Evolutionary conservation across 2,329 filamentous ascomycete species (phyloP).

Genomic region (Shiraia bambusicola): DNA sequence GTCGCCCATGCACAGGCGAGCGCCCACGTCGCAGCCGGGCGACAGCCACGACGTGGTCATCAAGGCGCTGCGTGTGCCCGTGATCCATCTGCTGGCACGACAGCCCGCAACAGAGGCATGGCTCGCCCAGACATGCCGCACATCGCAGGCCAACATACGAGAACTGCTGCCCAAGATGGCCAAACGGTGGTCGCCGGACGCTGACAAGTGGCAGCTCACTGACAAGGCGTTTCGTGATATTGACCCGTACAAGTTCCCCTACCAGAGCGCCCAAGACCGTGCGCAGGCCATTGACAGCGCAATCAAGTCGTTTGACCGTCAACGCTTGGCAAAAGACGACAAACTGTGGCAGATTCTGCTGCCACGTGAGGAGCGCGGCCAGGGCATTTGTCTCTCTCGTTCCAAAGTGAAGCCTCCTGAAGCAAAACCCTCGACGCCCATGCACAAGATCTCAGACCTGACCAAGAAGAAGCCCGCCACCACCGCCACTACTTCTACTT

Average conservation of each 20-base stretch:
- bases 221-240: constrained; percentile 63
- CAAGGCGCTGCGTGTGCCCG: constrained; percentile 47
- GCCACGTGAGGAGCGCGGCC: constrained; percentile 61
- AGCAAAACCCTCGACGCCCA: constrained; percentile 36
- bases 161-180: constrained; percentile 53
- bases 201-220: constrained; percentile 49
- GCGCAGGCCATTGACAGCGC: constrained; percentile 63
- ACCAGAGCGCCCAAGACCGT: constrained; percentile 57
- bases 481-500: no score
- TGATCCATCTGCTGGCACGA: constrained; percentile 57
- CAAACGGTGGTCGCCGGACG: constrained; percentile 51
- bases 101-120: constrained; percentile 33
- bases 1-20: constrained; percentile 37
- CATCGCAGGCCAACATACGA: constrained; percentile 29
- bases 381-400: constrained; percentile 62
- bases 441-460: constrained; percentile 44
- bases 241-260: constrained; percentile 63
- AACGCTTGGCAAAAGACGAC: constrained; percentile 60
- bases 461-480: constrained; percentile 47
- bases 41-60: constrained; percentile 35
- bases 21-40: constrained; percentile 47
- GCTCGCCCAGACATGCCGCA: constrained; percentile 36
- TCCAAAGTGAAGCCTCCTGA: constrained; percentile 54
- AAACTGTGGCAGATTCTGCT: constrained; percentile 64
- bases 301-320: constrained; percentile 63